These are phyloP conservation scores for Penicilliopsis zonata DNA, from an alignment of 495 filamentous ascomycete genomes.

Conservation along the genomic window DNA sequence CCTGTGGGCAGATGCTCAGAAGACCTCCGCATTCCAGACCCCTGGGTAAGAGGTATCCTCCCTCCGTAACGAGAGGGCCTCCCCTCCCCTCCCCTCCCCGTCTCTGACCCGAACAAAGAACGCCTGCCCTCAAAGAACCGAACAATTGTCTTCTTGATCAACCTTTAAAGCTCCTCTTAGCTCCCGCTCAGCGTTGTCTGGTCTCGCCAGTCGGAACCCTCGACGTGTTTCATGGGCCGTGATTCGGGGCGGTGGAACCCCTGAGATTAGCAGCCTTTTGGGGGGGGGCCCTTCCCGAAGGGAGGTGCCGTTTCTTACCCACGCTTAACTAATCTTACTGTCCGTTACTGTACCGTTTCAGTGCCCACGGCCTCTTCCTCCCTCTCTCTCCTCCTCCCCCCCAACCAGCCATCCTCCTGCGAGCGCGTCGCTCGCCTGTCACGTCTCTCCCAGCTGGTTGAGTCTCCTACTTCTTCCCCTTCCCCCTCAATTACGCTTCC, in stretches of 20 bases:
- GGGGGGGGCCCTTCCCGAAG: too few species aligned
- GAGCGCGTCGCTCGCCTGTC: neutral
- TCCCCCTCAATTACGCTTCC: conserved; percentile 8
- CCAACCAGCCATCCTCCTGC: conserved; percentile 4
- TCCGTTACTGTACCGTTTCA: conserved; percentile 1
- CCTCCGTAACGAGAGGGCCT: too few species aligned
- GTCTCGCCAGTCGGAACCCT: conserved; percentile 1
- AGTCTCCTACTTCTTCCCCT: conserved; percentile 7
- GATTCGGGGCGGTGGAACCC: conserved; percentile 1
- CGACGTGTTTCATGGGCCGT: neutral
- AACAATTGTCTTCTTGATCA: too few species aligned
- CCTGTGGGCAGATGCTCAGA: too few species aligned
- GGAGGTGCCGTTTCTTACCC: too few species aligned
- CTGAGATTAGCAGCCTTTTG: too few species aligned
- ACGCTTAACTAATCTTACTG: neutral
- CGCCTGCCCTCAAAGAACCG: too few species aligned
- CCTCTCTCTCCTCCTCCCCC: conserved; percentile 5
- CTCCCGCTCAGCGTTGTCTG: neutral
- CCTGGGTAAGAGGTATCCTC: too few species aligned
- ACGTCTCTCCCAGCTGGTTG: conserved; percentile 2
- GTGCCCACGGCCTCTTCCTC: conserved; percentile 5
- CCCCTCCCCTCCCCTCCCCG: too few species aligned
- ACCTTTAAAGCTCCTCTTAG: conserved; percentile 1
- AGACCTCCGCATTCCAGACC: too few species aligned
- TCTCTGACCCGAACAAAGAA: too few species aligned